phyloP scores from a whole-genome alignment of 768 basidiomycete genomes.

The Termitomyces bulborhizus region DNA sequence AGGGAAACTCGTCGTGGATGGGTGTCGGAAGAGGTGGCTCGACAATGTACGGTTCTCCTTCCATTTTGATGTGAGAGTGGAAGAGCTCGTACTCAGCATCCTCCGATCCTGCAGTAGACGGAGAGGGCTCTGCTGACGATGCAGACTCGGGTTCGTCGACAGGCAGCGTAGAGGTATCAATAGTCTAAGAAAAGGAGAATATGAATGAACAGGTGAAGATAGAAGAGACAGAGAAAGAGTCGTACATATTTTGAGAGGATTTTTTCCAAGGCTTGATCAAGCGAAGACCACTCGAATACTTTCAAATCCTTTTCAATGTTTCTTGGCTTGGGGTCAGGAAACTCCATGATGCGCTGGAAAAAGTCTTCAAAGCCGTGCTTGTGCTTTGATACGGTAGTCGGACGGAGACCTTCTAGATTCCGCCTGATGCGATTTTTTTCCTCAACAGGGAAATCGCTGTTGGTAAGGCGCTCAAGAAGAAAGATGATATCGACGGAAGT shows the following conservation, averaged over 20 bases:
- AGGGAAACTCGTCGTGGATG: constrained; percentile 23
- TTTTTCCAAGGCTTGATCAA: constrained; percentile 71
- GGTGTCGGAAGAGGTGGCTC: constrained; percentile 11
- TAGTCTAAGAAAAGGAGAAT: constrained; percentile 26
- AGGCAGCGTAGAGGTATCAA: constrained; percentile 35
- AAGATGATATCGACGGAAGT: constrained; percentile 97
- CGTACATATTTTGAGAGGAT: constrained; percentile 82
- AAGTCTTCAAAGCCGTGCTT: constrained; percentile 77
- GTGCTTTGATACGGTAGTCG: constrained; percentile 85
- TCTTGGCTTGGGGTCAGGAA: constrained; percentile 88
- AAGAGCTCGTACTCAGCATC: constrained; percentile 12
- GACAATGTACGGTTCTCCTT: constrained; percentile 11
- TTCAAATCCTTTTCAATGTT: constrained; percentile 98
- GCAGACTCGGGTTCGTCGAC: constrained; percentile 23
- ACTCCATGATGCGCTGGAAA: constrained; percentile 95
- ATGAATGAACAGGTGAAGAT: neutral
- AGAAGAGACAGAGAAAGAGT: constrained; percentile 7
- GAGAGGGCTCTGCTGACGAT: constrained; percentile 24
- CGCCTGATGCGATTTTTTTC: constrained; percentile 96
- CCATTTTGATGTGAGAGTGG: constrained; percentile 8
- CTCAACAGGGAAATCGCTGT: constrained; percentile 83
- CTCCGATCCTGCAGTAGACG: constrained; percentile 16
- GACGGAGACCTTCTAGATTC: constrained; percentile 89
- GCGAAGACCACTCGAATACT: constrained; percentile 69
- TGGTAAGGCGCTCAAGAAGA: constrained; percentile 71